Conservation (phyloP, 495 filamentous ascomycete genomes). For the Penicillium roqueforti region DNA sequence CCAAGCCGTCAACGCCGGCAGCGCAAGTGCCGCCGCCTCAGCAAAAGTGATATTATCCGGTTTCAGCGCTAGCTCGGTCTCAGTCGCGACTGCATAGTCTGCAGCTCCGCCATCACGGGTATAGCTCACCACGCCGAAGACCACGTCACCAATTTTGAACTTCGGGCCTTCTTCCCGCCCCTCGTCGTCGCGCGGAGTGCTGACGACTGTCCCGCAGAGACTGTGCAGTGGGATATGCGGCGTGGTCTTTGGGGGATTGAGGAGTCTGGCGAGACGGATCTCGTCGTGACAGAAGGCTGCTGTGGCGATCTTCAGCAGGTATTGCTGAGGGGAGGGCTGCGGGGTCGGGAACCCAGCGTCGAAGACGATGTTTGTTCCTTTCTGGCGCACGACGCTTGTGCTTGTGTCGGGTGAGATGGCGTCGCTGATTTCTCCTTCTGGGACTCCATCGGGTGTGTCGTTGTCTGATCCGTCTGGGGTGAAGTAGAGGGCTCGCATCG, state of each 20-base stretch:
- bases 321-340: constrained; percentile 40
- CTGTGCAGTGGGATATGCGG: constrained; percentile 55
- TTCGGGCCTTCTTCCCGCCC: constrained; percentile 25
- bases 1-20: constrained; percentile 54
- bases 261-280: constrained; percentile 39
- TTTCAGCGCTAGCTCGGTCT: constrained; percentile 48
- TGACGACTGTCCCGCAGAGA: constrained; percentile 51
- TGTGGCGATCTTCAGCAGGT: constrained; percentile 56
- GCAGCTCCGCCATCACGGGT: constrained; percentile 48
- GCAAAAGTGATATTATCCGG: constrained; percentile 44
- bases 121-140: constrained; percentile 49
- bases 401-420: not conserved
- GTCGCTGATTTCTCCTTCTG: constrained; percentile 4
- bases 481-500: constrained; percentile 43
- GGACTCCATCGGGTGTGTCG: constrained; percentile 2
- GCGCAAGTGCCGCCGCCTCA: constrained; percentile 50
- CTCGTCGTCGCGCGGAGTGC: constrained; percentile 42
- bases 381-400: constrained; percentile 12
- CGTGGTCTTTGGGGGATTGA: constrained; percentile 39
- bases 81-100: constrained; percentile 48
- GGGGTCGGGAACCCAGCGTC: constrained; percentile 39
- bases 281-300: constrained; percentile 56
- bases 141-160: constrained; percentile 49
- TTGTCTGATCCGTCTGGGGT: constrained; percentile 15
- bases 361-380: constrained; percentile 27